Evolutionary conservation across 2,329 filamentous ascomycete species (phyloP), one percentile per base, ranked within the genome.

Genomic region (Fusarium caatingaense): DNA sequence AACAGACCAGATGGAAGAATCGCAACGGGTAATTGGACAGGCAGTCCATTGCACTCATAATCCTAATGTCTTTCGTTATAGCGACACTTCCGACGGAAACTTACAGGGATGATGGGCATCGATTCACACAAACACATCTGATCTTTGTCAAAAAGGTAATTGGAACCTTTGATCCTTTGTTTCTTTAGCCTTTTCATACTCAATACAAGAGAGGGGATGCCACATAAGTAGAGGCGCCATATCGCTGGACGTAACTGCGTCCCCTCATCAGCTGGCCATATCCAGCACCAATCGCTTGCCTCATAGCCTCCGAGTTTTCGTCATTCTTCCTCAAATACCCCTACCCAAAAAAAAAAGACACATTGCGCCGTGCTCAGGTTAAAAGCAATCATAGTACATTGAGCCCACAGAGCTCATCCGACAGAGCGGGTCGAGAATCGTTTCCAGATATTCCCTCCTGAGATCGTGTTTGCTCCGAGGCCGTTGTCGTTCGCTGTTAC

Each of bases 181-280:
- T 71, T 58, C 47, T 70, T 71, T 58, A 50, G 61, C 13, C 65
- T 70, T 69, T 66, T 71, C 42, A 54, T 76, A 71, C 62, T 74
- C 64, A 72, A 74, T 77, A 77, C 77, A 79, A 80, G 79, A 81
- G 79, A 80, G 79, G 79, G 78, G 79, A 80, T 80, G 78, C 75
- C 78, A 79, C 73, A 70, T 73, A 60, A 58, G 71, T 58, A 56
- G 64, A 75, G 76, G 75, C 72, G 70, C 50, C 57, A 64, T 74
- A 76, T 75, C 71, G 57, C 66, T 56, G 67, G 75, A 77, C 64
- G 61, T 56, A 60, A 48, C 65, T 64, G 59, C 59, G 59, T 62
- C 62, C 60, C 40, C 71, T 54, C 54, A 37, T 34, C 48, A 53
- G 32, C 54, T 50, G 65, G 60, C 51, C 51, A 49, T 41, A 48